Percentiles rank a stretch among this genome's conserved stretches.
Conservation (phyloP, 2,329 filamentous ascomycete genomes). For the Hypoxylon sp. region DNA sequence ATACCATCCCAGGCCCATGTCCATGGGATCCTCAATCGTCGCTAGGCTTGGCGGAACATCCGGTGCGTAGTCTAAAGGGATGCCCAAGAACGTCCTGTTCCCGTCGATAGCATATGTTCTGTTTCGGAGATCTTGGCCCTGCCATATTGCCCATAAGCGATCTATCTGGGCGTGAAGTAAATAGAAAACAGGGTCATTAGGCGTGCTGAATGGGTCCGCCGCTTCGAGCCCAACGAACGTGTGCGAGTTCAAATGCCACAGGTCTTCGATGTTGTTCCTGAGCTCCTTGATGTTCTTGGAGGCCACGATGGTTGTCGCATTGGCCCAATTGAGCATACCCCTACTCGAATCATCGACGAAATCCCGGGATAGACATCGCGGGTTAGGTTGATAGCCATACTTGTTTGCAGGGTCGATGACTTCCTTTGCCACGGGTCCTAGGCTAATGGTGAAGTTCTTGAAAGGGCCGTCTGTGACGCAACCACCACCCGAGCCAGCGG, state of each 20-base stretch:
- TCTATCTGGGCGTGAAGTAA: conserved; percentile 47
- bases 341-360: conserved; percentile 23
- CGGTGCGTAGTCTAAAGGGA: conserved; percentile 40
- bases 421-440: conserved; percentile 42
- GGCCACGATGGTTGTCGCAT: conserved; percentile 42
- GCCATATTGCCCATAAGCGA: conserved; percentile 48
- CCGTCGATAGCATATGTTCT: conserved; percentile 46
- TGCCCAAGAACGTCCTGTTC: conserved; percentile 42
- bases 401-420: conserved; percentile 39
- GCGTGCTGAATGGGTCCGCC: conserved; percentile 45
- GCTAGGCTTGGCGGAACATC: conserved; percentile 40
- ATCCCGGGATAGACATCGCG: conserved; percentile 41
- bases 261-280: conserved; percentile 32
- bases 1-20: conserved; percentile 37
- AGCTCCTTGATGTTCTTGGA: conserved; percentile 31
- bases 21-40: conserved; percentile 42
- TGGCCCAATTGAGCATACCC: conserved; percentile 41
- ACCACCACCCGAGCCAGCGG: conserved; percentile 42
- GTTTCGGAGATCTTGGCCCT: conserved; percentile 38
- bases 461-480: conserved; percentile 43
- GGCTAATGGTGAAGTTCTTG: conserved; percentile 36
- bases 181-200: conserved; percentile 47
- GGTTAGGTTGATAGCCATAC: conserved; percentile 40
- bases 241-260: conserved; percentile 46
- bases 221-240: conserved; percentile 41